Base-by-base conservation (phyloP, 345 rosid genomes). In the Gossypium herbaceum region DNA sequence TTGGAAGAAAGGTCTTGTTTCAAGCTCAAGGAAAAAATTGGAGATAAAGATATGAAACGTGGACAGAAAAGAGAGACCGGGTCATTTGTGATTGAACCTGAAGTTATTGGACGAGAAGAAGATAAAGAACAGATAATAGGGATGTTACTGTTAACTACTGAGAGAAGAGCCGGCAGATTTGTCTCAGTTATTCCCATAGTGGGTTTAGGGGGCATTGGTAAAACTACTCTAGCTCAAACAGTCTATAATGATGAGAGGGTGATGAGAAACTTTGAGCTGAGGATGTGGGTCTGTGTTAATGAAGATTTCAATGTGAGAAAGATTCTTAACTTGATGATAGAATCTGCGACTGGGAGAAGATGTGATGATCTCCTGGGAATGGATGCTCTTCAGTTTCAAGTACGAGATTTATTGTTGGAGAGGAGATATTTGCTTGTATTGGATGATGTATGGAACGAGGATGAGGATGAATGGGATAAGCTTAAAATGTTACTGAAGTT, bases 211-310 rank as follows among this genome's bases (percentile, higher is more conserved):
- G 82, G 79, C 44, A 6, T 72, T 9, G 82, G 82, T 17, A 75
- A 79, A 52, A 79, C 82, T 12, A 71, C 79, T 2, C 62, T 79
- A 64, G 76, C 82, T 62, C 75, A 71, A 76, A 25, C 66, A 12
- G 64, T 67, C 10, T 79, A 69, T n/a, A 64, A 75, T 72, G 73
- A 71, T 65, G 29, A 65, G 45, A 70, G 11, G 44, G 72, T 79
- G 25, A 57, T 43, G 4, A 4, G 63, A 25, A 52, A 60, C 7
- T 79, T 72, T 41, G 79, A 79, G 20, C 16, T 64, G 3, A 75
- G 20, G 45, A 60, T 68, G 12, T 78, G 71, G 77, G 74, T 78
- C 3, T 73, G 17, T 61, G 77, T 78, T 50, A 57, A 58, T 56
- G 61, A 75, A 59, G 78, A 71, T 34, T 75, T 79, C 65, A 67